Evolutionary conservation across 305 asterid species (phyloP).

Genomic region (Striga hermonthica): DNA sequence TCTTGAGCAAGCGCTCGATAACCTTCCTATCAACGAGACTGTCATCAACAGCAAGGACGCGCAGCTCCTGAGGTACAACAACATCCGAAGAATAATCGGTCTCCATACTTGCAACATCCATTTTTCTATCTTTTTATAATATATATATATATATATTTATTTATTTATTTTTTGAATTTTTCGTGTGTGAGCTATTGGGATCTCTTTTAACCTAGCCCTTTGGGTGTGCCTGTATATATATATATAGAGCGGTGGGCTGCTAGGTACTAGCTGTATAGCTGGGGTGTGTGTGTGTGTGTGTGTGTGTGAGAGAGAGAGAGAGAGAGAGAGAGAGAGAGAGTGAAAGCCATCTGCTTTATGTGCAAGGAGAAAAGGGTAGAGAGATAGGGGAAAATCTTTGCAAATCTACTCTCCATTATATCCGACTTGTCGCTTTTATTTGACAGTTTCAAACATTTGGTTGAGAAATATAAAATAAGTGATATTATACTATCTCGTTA

Average conservation of each 20-base stretch:
- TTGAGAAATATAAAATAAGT: too few species aligned
- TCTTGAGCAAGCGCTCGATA: slow-evolving; percentile 66
- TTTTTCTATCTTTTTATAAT: slow-evolving; percentile 6
- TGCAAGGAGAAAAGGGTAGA: slow-evolving; percentile 51
- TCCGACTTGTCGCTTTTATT: slow-evolving; percentile 64
- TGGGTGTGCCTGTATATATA: background rate
- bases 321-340: slow-evolving; percentile 43
- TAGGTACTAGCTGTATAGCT: too few species aligned
- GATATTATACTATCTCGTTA: too few species aligned
- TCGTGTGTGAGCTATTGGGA: too few species aligned
- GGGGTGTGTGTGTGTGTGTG: slow-evolving; percentile 27
- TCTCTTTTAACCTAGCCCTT: too few species aligned
- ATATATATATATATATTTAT: too few species aligned
- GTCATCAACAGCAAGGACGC: slow-evolving; percentile 92
- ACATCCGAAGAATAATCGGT: slow-evolving; percentile 41
- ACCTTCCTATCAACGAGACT: slow-evolving; percentile 80
- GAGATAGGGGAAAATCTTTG: slow-evolving; percentile 56
- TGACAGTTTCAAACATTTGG: slow-evolving; percentile 40
- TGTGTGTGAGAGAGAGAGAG: slow-evolving; percentile 50
- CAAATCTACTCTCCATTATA: slow-evolving; percentile 70
- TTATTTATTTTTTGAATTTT: too few species aligned
- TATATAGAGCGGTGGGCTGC: slow-evolving; percentile 25
- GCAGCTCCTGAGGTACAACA: slow-evolving; percentile 48
- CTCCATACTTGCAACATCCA: slow-evolving; percentile 33
- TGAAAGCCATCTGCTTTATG: slow-evolving; percentile 38